Conservation (phyloP, 495 filamentous ascomycete species). For the Talaromyces nanjingensis region DNA sequence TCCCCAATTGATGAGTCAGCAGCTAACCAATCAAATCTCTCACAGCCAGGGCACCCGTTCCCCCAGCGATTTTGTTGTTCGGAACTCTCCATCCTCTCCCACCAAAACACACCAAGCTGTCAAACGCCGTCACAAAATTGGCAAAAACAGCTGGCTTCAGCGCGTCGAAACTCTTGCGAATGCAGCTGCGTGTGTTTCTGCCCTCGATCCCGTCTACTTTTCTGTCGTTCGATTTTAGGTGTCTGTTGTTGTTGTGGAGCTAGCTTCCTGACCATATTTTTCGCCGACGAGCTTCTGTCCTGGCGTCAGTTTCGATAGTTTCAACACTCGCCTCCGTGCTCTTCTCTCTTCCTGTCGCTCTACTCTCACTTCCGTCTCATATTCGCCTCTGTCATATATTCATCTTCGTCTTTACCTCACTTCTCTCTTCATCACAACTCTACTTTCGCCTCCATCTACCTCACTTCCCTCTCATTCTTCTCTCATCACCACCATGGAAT, state of each 20-base stretch:
- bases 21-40: not conserved
- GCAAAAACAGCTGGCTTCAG: not conserved
- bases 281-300: not conserved
- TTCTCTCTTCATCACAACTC: not conserved
- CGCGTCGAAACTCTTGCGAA: not conserved
- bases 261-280: not conserved
- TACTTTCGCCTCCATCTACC: not conserved
- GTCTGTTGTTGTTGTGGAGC: not conserved
- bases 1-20: not conserved
- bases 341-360: not conserved
- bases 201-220: not conserved
- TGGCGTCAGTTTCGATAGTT: not conserved
- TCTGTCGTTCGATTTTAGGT: not conserved
- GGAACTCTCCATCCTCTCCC: not conserved
- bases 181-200: not conserved
- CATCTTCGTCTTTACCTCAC: no score
- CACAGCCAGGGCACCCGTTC: not conserved
- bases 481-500: slow-evolving; percentile 40
- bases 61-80: not conserved
- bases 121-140: not conserved
- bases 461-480: not conserved
- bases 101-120: not conserved
- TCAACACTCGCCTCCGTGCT: not conserved
- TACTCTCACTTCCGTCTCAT: not conserved
- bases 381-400: no score